Percentiles rank a stretch among this genome's conserved stretches.
phyloP scores from a whole-genome alignment of 2,329 filamentous ascomycete species.

The Aspergillus pseudoterreus region DNA sequence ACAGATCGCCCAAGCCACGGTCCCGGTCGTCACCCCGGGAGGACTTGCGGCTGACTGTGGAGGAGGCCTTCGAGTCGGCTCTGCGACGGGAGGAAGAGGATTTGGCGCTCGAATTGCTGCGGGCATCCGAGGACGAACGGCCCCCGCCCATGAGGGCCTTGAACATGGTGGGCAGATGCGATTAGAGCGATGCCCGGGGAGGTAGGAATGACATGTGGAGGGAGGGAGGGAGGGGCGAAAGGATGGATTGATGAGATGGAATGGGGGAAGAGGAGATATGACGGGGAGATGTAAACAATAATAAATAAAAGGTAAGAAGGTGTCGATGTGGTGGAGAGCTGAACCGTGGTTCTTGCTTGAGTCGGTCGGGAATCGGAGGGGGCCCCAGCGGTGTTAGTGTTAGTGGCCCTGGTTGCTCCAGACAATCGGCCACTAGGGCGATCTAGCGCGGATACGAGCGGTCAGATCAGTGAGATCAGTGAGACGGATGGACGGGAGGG shows the following conservation, averaged over 20 bases:
- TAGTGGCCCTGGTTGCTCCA: constrained; percentile 23
- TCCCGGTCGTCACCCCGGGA: constrained; percentile 47
- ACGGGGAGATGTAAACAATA: constrained; percentile 5
- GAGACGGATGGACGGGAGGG: neutral
- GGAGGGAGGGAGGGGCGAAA: neutral
- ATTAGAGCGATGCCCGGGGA: constrained; percentile 19
- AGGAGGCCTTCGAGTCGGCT: constrained; percentile 29
- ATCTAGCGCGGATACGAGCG: neutral
- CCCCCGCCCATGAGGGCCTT: constrained; percentile 37
- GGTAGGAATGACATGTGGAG: constrained; percentile 24
- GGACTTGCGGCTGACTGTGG: constrained; percentile 36
- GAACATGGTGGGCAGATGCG: constrained; percentile 35
- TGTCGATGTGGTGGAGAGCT: constrained; percentile 18
- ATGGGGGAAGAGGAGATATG: neutral
- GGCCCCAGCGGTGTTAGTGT: constrained; percentile 8
- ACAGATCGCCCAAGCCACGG: constrained; percentile 35
- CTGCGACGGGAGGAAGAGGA: constrained; percentile 26
- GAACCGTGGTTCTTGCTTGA: constrained; percentile 31
- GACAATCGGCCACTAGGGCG: constrained; percentile 23
- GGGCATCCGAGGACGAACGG: constrained; percentile 31
- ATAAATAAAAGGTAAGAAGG: constrained; percentile 21
- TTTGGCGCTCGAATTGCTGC: constrained; percentile 32
- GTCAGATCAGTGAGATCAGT: neutral
- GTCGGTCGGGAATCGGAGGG: constrained; percentile 12
- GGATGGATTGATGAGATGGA: neutral